Base-by-base conservation (phyloP, 306 rosid genomes). In the Inga laurina region DNA sequence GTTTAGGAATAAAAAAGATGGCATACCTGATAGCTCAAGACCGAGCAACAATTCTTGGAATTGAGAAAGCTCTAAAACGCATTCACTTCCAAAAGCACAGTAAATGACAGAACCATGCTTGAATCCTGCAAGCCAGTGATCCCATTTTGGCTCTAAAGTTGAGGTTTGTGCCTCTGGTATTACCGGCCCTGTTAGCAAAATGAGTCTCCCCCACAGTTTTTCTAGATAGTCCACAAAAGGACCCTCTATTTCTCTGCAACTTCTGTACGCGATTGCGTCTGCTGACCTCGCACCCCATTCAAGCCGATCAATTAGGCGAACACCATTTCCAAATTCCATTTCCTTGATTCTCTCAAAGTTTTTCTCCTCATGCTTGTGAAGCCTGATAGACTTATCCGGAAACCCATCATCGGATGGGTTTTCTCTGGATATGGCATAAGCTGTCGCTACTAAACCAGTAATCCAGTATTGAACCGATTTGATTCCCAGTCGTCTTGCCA, bases 121-220 rank as follows among this genome's bases (percentile, higher is more conserved):
- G 77, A 37, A 39, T 22, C 44, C 48, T 4, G 43, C 45, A 54
- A 79, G 83, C 83, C 77, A 54, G 3, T 52, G 54, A 52, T 22
- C 57, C 56, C 82, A 59, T 83, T 83, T 59, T 46, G 27, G 78
- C 13, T 77, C 82, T 32, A 83, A 83, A 34, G 45, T 24, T 35
- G 74, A 70, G 8, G 62, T 32, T 5, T 43, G 34, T 61, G 83
- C 15, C 44, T 52, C 59, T 4, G 83, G 84, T 8, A 64, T 11
- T 0, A 74, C 52, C 13, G 84, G 75, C 8, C 64, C 75, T 14
- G 54, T 45, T 46, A 81, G 65, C 54, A 81, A 8, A 34, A 74
- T 24, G 5, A 30, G 74, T n/a, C 62, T 81, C n/a, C 32, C 14
- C 52, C 66, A 46, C 30, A 57, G 11, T 18, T 27, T 56, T 22